Percentiles rank a stretch among this genome's conserved stretches.
These are phyloP conservation scores for Terfezia claveryi DNA, from an alignment of 495 filamentous ascomycete species.

Conservation along the genomic window DNA sequence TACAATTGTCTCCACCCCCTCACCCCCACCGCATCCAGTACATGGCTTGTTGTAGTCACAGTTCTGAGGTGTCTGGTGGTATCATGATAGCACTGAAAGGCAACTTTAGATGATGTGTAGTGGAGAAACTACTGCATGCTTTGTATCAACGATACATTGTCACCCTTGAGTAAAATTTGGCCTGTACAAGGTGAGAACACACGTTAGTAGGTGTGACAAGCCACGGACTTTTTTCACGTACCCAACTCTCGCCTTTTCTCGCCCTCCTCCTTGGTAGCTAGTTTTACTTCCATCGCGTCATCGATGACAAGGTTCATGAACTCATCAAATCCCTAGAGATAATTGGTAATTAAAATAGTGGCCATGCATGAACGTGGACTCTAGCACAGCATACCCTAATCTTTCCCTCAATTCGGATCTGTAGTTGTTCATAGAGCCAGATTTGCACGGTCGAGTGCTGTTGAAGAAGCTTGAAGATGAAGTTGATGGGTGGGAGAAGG, in stretches of 20 bases:
- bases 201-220: slow-evolving; percentile 13
- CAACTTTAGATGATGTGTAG: background rate
- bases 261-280: slow-evolving; percentile 55
- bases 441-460: slow-evolving; percentile 69
- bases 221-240: slow-evolving; percentile 24
- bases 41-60: background rate
- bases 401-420: slow-evolving; percentile 82
- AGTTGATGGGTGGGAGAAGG: slow-evolving; percentile 89
- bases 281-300: slow-evolving; percentile 80
- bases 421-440: slow-evolving; percentile 91
- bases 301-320: slow-evolving; percentile 98
- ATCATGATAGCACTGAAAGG: background rate
- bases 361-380: background rate
- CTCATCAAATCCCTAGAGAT: slow-evolving; percentile 68
- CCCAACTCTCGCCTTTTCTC: slow-evolving; percentile 64
- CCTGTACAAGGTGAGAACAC: slow-evolving; percentile 28
- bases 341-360: slow-evolving; percentile 1
- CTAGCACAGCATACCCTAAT: slow-evolving; percentile 44
- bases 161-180: slow-evolving; percentile 90
- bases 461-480: slow-evolving; percentile 92
- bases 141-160: slow-evolving; percentile 92
- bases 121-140: slow-evolving; percentile 27
- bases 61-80: too few relatives aligned
- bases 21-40: background rate
- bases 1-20: background rate